Evolutionary conservation across 345 rosid species (phyloP).

Genomic region (Gossypium herbaceum): DNA sequence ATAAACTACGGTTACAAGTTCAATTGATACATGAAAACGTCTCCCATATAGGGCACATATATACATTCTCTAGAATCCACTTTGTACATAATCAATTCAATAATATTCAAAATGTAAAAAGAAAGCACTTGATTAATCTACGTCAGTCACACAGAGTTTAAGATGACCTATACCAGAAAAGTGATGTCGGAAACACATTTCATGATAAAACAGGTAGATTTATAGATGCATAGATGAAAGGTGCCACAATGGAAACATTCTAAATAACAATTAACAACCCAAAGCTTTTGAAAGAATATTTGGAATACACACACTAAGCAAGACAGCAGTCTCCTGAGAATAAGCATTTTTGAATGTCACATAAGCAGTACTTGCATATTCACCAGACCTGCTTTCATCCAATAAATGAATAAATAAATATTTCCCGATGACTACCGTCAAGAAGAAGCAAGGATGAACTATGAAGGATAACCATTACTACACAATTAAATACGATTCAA

Average conservation of each 20-base stretch:
- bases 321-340: slow-evolving; percentile 75
- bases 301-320: slow-evolving; percentile 58
- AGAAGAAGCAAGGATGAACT: background rate
- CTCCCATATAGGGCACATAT: background rate
- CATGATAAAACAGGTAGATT: background rate
- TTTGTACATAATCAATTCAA: background rate
- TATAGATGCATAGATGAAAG: background rate
- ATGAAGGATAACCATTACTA: background rate
- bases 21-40: background rate
- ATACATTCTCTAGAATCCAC: background rate
- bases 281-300: background rate
- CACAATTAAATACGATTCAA: background rate
- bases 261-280: background rate
- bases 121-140: background rate
- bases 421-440: background rate
- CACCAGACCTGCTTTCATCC: slow-evolving; percentile 39
- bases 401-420: background rate
- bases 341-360: slow-evolving; percentile 78
- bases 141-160: background rate
- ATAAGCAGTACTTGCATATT: slow-evolving; percentile 51
- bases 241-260: background rate
- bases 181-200: background rate
- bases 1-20: background rate
- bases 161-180: background rate
- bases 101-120: background rate